A percentile compares a stretch with the other conserved stretches of the same genome.
Conservation (phyloP, 345 rosid species). For the Dimocarpus longan region DNA sequence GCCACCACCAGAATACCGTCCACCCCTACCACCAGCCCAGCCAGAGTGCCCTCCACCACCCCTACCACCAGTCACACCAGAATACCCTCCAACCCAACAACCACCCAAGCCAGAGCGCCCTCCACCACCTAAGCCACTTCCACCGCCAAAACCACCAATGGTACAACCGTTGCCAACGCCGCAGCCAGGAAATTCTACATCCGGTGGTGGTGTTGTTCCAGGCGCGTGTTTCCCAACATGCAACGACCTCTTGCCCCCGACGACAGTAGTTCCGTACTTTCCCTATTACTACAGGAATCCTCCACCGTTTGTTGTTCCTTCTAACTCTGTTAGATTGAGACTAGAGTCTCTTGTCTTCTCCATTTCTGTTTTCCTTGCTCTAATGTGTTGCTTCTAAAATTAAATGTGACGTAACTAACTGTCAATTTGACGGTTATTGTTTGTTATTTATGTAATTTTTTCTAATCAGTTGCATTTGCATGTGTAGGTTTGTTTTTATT, state of each 20-base stretch:
- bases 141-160: slow-evolving; percentile 6
- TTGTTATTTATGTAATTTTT: background rate
- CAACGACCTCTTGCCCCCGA: slow-evolving; percentile 30
- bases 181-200: slow-evolving; percentile 12
- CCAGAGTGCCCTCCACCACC: slow-evolving; percentile 25
- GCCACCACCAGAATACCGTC: slow-evolving; percentile 28
- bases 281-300: slow-evolving; percentile 28
- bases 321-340: background rate
- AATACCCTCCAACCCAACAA: slow-evolving; percentile 33
- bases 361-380: slow-evolving; percentile 9
- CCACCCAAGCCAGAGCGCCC: slow-evolving; percentile 20
- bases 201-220: slow-evolving; percentile 4
- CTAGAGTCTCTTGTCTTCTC: background rate
- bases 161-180: slow-evolving; percentile 1
- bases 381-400: background rate
- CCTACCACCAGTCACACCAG: slow-evolving; percentile 25
- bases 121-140: slow-evolving; percentile 1
- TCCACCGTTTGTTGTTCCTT: slow-evolving; percentile 20
- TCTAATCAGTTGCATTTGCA: background rate
- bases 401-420: background rate
- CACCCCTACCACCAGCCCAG: too few relatives aligned
- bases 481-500: background rate
- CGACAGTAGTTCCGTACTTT: slow-evolving; percentile 22
- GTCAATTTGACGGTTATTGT: background rate
- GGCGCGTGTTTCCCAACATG: slow-evolving; percentile 28